Evolutionary conservation across 768 basidiomycete species (phyloP).

Genomic region (Dendrothele bispora): DNA sequence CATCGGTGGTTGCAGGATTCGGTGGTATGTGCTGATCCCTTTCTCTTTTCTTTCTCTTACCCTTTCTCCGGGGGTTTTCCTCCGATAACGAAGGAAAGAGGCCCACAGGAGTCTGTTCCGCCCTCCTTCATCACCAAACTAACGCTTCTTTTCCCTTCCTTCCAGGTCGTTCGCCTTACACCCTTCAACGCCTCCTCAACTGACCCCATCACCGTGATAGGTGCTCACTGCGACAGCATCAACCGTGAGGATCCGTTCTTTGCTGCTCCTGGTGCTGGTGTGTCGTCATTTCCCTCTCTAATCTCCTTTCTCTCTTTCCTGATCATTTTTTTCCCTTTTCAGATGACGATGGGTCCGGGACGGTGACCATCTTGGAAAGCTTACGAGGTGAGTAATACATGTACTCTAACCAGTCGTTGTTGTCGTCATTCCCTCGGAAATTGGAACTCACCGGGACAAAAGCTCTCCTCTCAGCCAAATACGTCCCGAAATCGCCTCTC

Average conservation of each 20-base stretch:
- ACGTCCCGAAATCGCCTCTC: conserved; percentile 29
- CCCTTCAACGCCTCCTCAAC: conserved; percentile 12
- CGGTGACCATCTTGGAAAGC: conserved; percentile 34
- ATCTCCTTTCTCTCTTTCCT: background rate
- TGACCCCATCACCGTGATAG: conserved; percentile 20
- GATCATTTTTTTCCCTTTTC: background rate
- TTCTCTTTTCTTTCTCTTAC: too few relatives aligned
- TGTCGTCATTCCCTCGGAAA: too few relatives aligned
- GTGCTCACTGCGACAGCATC: conserved; percentile 27
- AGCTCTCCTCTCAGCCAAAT: conserved; percentile 14
- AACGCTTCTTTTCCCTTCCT: background rate
- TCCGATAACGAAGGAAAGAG: too few relatives aligned
- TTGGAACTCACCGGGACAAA: too few relatives aligned
- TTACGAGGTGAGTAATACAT: conserved; percentile 42
- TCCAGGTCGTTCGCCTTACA: conserved; percentile 26
- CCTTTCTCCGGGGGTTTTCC: too few relatives aligned
- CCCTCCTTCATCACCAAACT: too few relatives aligned
- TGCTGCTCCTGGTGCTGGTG: conserved; percentile 28
- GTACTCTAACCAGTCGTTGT: background rate
- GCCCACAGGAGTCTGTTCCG: too few relatives aligned
- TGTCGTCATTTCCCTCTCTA: conserved; percentile 31
- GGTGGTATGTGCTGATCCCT: conserved; percentile 9
- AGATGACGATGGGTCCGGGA: background rate
- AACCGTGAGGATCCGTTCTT: conserved; percentile 22
- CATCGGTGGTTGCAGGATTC: conserved; percentile 16